Evolutionary conservation across 768 basidiomycete genomes (phyloP), one percentile per base, ranked within the genome.

Genomic region (Lactifluus rugatus): DNA sequence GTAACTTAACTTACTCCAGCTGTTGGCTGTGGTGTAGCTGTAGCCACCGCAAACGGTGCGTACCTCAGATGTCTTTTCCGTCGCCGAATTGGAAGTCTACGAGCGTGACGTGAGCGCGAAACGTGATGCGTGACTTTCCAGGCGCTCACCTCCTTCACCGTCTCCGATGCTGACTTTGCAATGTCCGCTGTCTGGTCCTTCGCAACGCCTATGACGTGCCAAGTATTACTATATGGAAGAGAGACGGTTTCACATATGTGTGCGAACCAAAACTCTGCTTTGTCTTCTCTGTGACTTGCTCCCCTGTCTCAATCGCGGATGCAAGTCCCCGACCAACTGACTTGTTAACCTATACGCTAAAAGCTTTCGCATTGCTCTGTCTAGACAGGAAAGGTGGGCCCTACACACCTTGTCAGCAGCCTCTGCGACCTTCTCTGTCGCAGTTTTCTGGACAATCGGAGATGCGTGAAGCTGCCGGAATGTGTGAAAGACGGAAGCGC

Each of bases 211-310:
- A 19, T 16, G 39, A 11, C 17, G 46, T 17, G 23, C 32, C n/a
- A 11, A 42, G 32, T 0, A 19, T 55, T 17, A 50, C 19, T 25
- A 25, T 1, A 1, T 10, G 16, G 11, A 2, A 11, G 11, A 2
- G 1, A n/a, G 8, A 5, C 11, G 26, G 16, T 21, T 17, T 28
- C 4, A 4, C 36, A 39, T 23, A 37, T 7, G 36, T 19, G 28
- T 34, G 23, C 62, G 46, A 32, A 63, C 62, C 60, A 2, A 57
- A 11, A 14, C 54, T 54, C 52, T 63, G 44, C 19, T 57, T 63
- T 36, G 60, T 47, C 48, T 61, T 62, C 60, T 62, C 60, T 31
- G 62, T 53, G 34, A 49, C 48, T 32, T 61, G 42, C 31, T 63
- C 54, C 6, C 54, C 62, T 1, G 50, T 53, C 46, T 63, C 62